These are phyloP conservation scores for Yarrowia divulgata DNA, from an alignment of 805 yeast genomes.

Conservation along the genomic window DNA sequence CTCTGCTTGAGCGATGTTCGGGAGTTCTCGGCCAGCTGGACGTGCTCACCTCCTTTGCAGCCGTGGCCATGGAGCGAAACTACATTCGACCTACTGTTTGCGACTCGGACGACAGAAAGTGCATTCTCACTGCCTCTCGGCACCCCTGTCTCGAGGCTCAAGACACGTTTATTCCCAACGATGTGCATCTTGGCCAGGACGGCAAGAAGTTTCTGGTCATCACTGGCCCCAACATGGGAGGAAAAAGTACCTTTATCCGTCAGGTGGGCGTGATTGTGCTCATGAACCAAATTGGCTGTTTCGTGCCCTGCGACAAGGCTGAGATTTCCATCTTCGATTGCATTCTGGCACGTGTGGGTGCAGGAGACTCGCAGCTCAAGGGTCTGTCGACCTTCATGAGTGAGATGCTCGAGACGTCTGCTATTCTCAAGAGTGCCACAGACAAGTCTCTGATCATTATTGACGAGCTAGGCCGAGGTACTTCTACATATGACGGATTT, in stretches of 20 bases:
- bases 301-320: constrained; percentile 80
- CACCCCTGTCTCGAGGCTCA: constrained; percentile 96
- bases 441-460: constrained; percentile 80
- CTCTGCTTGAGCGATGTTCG: constrained; percentile 74
- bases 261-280: constrained; percentile 87
- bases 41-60: constrained; percentile 85
- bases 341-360: constrained; percentile 95
- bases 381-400: constrained; percentile 97
- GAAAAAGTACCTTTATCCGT: constrained; percentile 91
- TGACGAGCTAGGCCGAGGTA: constrained; percentile 96
- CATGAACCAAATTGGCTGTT: constrained; percentile 89
- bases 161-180: constrained; percentile 90
- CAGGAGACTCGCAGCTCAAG: constrained; percentile 95
- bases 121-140: constrained; percentile 75
- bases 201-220: constrained; percentile 76
- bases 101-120: constrained; percentile 54
- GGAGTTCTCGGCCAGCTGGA: constrained; percentile 75
- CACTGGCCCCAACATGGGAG: constrained; percentile 98
- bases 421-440: constrained; percentile 82
- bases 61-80: constrained; percentile 77
- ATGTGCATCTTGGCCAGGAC: constrained; percentile 65
- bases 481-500: constrained; percentile 94
- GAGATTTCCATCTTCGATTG: constrained; percentile 88
- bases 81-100: constrained; percentile 75
- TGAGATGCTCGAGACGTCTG: constrained; percentile 93